Conservation (phyloP, 225 moss, liverwort and hornwort genomes). For the Marchantia paleacea region DNA sequence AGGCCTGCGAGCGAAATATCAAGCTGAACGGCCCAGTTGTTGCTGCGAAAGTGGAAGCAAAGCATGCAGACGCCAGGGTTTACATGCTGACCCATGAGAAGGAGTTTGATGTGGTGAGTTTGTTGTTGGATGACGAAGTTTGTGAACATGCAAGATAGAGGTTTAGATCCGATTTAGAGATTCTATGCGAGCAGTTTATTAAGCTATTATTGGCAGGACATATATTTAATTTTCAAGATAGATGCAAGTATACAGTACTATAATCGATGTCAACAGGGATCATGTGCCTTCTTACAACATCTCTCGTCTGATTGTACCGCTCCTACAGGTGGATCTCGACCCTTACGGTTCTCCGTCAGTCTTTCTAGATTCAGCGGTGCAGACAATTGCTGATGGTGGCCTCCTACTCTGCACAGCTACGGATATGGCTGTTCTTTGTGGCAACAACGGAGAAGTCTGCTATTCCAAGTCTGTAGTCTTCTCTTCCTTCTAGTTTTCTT, state of each 20-base stretch:
- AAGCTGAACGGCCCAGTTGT: conserved; percentile 82
- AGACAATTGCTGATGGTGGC: conserved; percentile 84
- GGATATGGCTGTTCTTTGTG: conserved; percentile 99
- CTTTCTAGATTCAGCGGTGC: conserved; percentile 97
- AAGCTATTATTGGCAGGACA: background rate
- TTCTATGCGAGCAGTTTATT: background rate
- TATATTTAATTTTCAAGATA: background rate
- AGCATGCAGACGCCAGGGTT: conserved; percentile 73
- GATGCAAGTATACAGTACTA: background rate
- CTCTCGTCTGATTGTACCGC: background rate
- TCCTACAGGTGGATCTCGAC: conserved; percentile 83
- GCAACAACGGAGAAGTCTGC: conserved; percentile 99
- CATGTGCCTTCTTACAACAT: background rate
- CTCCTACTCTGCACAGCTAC: conserved; percentile 90
- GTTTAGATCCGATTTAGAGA: background rate
- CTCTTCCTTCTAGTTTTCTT: background rate
- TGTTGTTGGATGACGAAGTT: background rate
- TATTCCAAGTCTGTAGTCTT: conserved; percentile 70
- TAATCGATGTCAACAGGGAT: background rate
- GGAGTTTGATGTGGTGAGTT: conserved; percentile 84
- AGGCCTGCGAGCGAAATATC: conserved; percentile 92
- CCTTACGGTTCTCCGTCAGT: conserved; percentile 96
- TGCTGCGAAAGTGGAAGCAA: conserved; percentile 78
- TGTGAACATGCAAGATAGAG: background rate
- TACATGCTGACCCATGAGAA: conserved; percentile 96